Base-by-base conservation (phyloP, 768 basidiomycete species). In the Kwoniella sp. region DNA sequence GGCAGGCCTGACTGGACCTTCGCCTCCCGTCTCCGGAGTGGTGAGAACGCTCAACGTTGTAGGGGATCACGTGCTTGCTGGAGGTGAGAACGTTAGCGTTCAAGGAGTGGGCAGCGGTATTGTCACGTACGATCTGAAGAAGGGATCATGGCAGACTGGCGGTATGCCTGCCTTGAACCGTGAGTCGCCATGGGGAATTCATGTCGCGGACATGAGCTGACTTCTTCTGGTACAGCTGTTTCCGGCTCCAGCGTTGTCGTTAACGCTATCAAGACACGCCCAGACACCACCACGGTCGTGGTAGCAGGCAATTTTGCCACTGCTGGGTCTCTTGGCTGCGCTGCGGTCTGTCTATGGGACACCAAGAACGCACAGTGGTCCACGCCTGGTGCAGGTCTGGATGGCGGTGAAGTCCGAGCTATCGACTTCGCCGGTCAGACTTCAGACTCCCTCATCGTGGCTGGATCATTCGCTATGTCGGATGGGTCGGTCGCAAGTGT, bases 291-390 rank as follows among this genome's bases (percentile, higher is more conserved):
- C 40, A 78, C 78, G 2, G 70, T 96, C 46, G 77, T 95, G 41
- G 85, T 95, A 10, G 90, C 87, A 2, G 93, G 93, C n/a, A 83
- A 85, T 2, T 96, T 99, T 59, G 73, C 82, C 0, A 80, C 83
- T 34, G 89, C 87, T 2, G 91, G 89, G 7, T 80, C 84, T 0
- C 75, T 87, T 14, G 71, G 76, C 0, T 96, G 93, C 73, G 80
- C 81, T 32, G 84, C 81, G 2, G 82, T 96, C 34, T 99, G 93
- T 70, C 74, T 81, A 17, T 84, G 87, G 65, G 84, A 91, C 67
- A 80, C 79, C 1, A 69, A 68, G 0, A 76, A 76, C n/a, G 82
- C 81, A 54, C 84, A 85, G 70, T 99, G 92, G 91, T 83, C 78
- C 43, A 70, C 81, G 2, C 81, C 95, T 26, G 91, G 89, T 17